Evolutionary conservation across 306 rosid species (phyloP).

Genomic region (Prunus persica): Prunus_persica_NCBIv2 NC_034012.1:5996501-5997000

Average conservation of each 20-base stretch:
- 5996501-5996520: not conserved
- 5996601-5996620: conserved; percentile 19
- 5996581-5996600: conserved; percentile 32
- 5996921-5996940: not conserved
- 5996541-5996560: conserved; percentile 24
- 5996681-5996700: not conserved
- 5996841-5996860: conserved; percentile 49
- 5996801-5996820: conserved; percentile 49
- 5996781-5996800: conserved; percentile 47
- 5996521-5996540: conserved; percentile 16
- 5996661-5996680: too few species aligned
- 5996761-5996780: conserved; percentile 51
- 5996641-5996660: not conserved
- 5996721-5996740: conserved; percentile 48
- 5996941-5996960: not conserved
- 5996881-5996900: conserved; percentile 33
- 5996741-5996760: conserved; percentile 34
- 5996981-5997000: not conserved
- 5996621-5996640: conserved; percentile 23
- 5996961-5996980: not conserved
- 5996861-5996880: conserved; percentile 64
- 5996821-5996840: conserved; percentile 41
- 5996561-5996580: conserved; percentile 23
- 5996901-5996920: not conserved
- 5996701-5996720: not conserved